phyloP scores from a whole-genome alignment of 108 stramenopile genomes.

The Nitzschia palea region DNA sequence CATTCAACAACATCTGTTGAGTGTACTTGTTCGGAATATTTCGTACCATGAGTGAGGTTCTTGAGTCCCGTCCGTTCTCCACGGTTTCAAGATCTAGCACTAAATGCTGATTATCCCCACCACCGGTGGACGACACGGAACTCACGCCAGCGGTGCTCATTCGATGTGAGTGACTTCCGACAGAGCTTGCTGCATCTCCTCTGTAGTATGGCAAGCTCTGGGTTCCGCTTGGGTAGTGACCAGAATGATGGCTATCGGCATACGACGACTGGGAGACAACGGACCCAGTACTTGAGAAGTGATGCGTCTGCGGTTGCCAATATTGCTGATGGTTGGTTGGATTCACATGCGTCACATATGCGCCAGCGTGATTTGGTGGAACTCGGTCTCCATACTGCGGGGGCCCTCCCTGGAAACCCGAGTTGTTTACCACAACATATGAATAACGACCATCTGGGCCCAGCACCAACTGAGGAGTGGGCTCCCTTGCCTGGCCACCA shows the following conservation, averaged over 20 bases:
- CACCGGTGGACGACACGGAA: slow-evolving; percentile 15
- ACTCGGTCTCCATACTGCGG: slow-evolving; percentile 13
- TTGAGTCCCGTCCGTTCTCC: slow-evolving; percentile 76
- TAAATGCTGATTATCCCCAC: slow-evolving; percentile 39
- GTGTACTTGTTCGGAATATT: slow-evolving; percentile 99
- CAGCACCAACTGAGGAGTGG: slow-evolving; percentile 52
- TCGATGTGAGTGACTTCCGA: slow-evolving; percentile 24
- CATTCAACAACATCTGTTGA: slow-evolving; percentile 94
- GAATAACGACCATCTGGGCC: slow-evolving; percentile 82
- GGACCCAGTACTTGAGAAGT: slow-evolving; percentile 13
- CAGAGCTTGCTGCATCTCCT: slow-evolving; percentile 24
- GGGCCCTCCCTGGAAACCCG: slow-evolving; percentile 11
- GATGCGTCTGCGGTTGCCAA: slow-evolving; percentile 15
- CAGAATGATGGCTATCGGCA: slow-evolving; percentile 20
- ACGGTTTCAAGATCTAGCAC: slow-evolving; percentile 72
- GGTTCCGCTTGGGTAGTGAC: slow-evolving; percentile 23
- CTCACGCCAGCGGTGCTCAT: slow-evolving; percentile 16
- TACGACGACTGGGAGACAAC: slow-evolving; percentile 25
- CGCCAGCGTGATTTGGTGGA: not conserved
- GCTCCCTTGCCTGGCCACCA: slow-evolving; percentile 1
- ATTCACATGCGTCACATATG: slow-evolving; percentile 5
- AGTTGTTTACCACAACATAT: slow-evolving; percentile 56
- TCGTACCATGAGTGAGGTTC: slow-evolving; percentile 98
- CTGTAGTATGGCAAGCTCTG: slow-evolving; percentile 26
- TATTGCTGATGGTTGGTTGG: slow-evolving; percentile 20